These are phyloP conservation scores for Phoenix roebelenii DNA, from an alignment of 176 grass and related monocot species.

Conservation along the genomic window DNA sequence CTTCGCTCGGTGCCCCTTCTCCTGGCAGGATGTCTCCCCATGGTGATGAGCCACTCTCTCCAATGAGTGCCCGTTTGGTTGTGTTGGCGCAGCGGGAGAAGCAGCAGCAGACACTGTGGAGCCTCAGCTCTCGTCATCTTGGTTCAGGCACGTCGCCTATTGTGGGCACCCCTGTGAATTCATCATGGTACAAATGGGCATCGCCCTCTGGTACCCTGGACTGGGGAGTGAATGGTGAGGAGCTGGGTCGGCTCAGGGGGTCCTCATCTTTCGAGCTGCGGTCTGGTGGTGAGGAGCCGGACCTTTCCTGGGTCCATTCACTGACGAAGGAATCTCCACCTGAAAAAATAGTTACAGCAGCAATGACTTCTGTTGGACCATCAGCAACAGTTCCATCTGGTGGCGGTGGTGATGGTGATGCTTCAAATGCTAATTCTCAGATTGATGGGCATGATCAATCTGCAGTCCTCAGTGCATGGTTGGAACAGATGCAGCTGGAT, in stretches of 20 bases:
- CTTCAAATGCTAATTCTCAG: conserved; percentile 13
- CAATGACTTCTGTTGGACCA: conserved; percentile 27
- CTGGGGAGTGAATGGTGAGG: conserved; percentile 59
- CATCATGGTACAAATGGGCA: conserved; percentile 57
- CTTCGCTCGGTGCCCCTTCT: conserved; percentile 50
- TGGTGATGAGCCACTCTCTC: conserved; percentile 48
- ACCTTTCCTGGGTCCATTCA: conserved; percentile 78
- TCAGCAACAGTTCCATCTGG: conserved; percentile 15
- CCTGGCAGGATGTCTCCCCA: conserved; percentile 60
- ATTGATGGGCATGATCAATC: conserved; percentile 42
- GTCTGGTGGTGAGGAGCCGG: conserved; percentile 50
- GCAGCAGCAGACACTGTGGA: conserved; percentile 62
- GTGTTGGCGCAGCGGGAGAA: conserved; percentile 52
- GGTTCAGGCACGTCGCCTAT: conserved; percentile 27
- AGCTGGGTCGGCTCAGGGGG: conserved; percentile 49
- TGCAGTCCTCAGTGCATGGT: conserved; percentile 40
- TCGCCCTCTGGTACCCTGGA: conserved; percentile 45
- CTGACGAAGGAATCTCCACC: conserved; percentile 67
- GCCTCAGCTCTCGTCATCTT: conserved; percentile 74
- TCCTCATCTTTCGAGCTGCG: conserved; percentile 79
- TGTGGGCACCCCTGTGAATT: conserved; percentile 47
- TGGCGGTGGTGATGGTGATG: conserved; percentile 7
- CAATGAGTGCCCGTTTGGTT: conserved; percentile 55
- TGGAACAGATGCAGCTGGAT: conserved; percentile 74
- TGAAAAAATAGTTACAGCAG: conserved; percentile 38